Base-by-base conservation (phyloP, 371 early-diverging fungal species). In the Mortierella sp. region DNA sequence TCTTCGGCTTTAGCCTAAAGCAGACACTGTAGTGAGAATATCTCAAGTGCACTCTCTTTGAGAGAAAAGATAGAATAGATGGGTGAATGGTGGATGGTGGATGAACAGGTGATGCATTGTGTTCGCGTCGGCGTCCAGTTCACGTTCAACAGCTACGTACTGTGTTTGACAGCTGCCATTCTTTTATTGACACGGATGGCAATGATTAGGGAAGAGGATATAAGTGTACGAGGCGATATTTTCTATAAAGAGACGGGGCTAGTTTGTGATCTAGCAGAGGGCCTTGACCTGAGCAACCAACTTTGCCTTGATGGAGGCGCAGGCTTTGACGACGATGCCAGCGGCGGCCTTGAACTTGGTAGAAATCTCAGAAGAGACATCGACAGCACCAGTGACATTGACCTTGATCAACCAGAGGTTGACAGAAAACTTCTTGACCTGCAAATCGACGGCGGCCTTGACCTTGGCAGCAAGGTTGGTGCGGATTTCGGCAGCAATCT, bases 401-500 rank as follows among this genome's bases (percentile, higher is more conserved):
- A 76, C 44, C 65, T 64, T 60, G 78, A 65, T 9, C 28, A 65
- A 26, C 37, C 56, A 12, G 39, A 70, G 51, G 70, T 70, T 65
- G 66, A 70, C 23, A 23, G 55, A 42, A 62, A 76, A 61, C 58
- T 70, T 69, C 70, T 69, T 76, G 65, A 76, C 52, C 65, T 69
- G 65, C 37, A 64, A 27, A 19, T 76, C 70, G 50, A 76, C 27
- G 32, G 61, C 60, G 30, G 65, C 58, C 78, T 76, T 57, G 62
- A 76, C 37, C 57, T 65, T 50, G 41, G 78, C 62, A 41, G 30
- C 14, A 14, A 76, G 19, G 23, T 61, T 69, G 54, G 66, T 65
- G 46, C 58, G 46, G 42, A 75, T 56, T 50, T 63, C 46, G 57
- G 56, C 62, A 32, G 50, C 11, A 44, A 75, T 75, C 51, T 68